Base-by-base conservation (phyloP, 2,329 filamentous ascomycete genomes). In the Aspergillus brunneoviolaceus region DNA sequence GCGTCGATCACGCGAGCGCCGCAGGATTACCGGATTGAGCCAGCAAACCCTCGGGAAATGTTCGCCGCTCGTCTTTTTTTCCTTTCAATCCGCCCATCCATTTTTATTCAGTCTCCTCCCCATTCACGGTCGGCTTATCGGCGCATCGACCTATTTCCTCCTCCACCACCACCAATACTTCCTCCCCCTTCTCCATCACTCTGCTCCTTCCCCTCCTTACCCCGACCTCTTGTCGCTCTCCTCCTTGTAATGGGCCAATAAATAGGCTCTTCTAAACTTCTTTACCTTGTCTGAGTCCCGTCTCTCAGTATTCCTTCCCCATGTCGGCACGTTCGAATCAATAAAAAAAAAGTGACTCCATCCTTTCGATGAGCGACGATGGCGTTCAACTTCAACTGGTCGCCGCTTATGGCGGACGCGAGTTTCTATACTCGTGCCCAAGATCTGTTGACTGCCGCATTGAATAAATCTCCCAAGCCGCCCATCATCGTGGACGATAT, bases 351-450 rank as follows among this genome's bases (percentile, higher is more conserved):
- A 53, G 33, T 21, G 42, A 50, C 27, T 45, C 56, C 60, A 50
- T 59, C 49, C 64, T 65, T 67, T 70, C 68, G 66, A 74, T 74
- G 70, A 69, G 50, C 67, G 63, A 68, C 64, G 79, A 99, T 99
- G 95, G 95, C 95, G 69, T 99, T 99, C 90, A 98, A 98, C 84
- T 99, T 99, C 90, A 98, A 98, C 91, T 99, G 95, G 95, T 96
- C 92, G 85, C 95, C 95, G 74, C 85, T 99, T 67, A 95, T 96
- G 80, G 94, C 94, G 74, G 95, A 98, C 81, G 94, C 91, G 72
- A 86, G 88, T 69, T 95, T 95, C 78, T 94, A 94, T 79, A 87
- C 90, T 75, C 89, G 92, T 69, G 94, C 95, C 55, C 90, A 93
- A 76, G 93, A 98, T 76, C 90, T 98, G 77, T 85, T 99, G 70